Percentiles rank a stretch among this genome's conserved stretches.
Conservation (phyloP, 164 flowering plant genomes). For the Magnolia sinica region DNA sequence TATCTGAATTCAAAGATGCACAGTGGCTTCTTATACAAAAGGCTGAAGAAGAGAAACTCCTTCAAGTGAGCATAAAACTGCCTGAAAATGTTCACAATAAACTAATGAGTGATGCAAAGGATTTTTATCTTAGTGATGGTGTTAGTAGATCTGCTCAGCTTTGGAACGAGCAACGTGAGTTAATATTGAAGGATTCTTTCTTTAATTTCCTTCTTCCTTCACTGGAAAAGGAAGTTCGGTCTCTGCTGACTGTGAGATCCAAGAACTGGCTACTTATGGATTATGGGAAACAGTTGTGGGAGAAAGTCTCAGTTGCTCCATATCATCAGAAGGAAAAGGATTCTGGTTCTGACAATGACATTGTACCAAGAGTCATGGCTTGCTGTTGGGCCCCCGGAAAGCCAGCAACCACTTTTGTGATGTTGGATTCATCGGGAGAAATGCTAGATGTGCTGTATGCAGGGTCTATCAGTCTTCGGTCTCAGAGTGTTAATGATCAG, state of each 20-base stretch:
- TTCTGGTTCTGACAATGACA: conserved; percentile 58
- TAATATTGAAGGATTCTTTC: conserved; percentile 76
- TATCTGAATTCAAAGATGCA: conserved; percentile 70
- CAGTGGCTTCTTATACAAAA: conserved; percentile 96
- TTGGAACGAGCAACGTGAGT: conserved; percentile 91
- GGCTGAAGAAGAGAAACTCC: conserved; percentile 95
- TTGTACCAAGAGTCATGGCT: conserved; percentile 89
- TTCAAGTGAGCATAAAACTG: conserved; percentile 65
- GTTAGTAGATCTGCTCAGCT: conserved; percentile 83
- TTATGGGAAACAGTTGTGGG: conserved; percentile 79
- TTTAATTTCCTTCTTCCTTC: conserved; percentile 63
- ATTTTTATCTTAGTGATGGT: conserved; percentile 72
- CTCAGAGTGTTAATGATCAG: conserved; percentile 76
- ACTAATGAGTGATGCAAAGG: conserved; percentile 50
- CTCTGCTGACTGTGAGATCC: conserved; percentile 62
- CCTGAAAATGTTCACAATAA: conserved; percentile 44
- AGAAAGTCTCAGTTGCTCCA: conserved; percentile 85
- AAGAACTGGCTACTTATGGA: conserved; percentile 73
- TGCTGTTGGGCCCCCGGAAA: conserved; percentile 98
- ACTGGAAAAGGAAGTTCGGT: conserved; percentile 92
- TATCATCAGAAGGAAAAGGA: conserved; percentile 76
- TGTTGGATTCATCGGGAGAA: conserved; percentile 92
- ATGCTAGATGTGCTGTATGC: conserved; percentile 77
- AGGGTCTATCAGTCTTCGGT: conserved; percentile 64
- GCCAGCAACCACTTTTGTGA: conserved; percentile 92